phyloP scores from a whole-genome alignment of 257 asterid species.

The Cinchona pubescens region DNA sequence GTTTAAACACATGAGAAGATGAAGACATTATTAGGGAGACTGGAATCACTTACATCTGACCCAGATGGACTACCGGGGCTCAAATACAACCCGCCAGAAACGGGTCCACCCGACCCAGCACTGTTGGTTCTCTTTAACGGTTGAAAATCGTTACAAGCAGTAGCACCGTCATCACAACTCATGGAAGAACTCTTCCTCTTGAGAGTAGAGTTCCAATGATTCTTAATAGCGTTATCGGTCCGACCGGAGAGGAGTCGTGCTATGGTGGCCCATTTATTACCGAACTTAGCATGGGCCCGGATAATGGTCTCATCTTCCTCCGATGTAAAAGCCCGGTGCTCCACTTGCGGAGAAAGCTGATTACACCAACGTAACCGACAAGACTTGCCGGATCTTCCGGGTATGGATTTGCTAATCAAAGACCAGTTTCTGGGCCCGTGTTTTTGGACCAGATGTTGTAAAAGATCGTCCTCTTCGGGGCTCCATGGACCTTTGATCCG shows the following conservation, averaged over 20 bases:
- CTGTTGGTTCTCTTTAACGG: constrained; percentile 79
- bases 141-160: constrained; percentile 28
- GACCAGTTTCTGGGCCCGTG: constrained; percentile 94
- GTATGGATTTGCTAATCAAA: constrained; percentile 71
- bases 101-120: constrained; percentile 54
- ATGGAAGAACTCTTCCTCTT: constrained; percentile 74
- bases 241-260: constrained; percentile 85
- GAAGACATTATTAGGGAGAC: constrained; percentile 37
- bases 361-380: constrained; percentile 96
- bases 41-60: constrained; percentile 64
- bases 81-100: constrained; percentile 36
- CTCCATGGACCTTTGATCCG: constrained; percentile 98
- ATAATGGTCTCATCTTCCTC: constrained; percentile 81
- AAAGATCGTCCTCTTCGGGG: constrained; percentile 75
- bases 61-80: constrained; percentile 80
- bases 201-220: constrained; percentile 92
- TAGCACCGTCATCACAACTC: constrained; percentile 46
- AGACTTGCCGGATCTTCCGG: constrained; percentile 87
- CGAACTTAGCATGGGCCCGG: constrained; percentile 78
- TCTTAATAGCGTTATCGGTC: constrained; percentile 95
- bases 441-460: constrained; percentile 69
- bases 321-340: constrained; percentile 79
- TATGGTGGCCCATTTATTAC: constrained; percentile 96
- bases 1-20: constrained; percentile 38
- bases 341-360: constrained; percentile 93